These are phyloP conservation scores for Clathrospora elynae DNA, from an alignment of 2,329 filamentous ascomycete species.

Conservation along the genomic window DNA sequence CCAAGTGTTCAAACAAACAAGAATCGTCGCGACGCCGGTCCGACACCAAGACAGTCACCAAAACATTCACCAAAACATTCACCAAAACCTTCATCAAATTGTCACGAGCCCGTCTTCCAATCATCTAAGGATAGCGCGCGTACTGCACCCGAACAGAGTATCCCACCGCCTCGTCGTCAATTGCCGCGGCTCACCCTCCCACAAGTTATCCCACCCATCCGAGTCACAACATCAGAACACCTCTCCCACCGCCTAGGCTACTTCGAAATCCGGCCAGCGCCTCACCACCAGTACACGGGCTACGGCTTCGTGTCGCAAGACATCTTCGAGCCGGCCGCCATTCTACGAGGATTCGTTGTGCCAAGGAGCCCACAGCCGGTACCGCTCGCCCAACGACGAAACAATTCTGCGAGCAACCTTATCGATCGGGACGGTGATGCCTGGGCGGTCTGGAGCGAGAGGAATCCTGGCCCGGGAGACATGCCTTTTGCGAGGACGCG, in stretches of 20 bases:
- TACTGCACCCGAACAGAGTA: neutral
- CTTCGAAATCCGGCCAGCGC: constrained; percentile 4
- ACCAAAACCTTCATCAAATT: neutral
- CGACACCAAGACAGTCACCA: neutral
- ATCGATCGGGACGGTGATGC: constrained; percentile 13
- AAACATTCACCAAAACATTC: neutral
- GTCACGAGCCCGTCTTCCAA: neutral
- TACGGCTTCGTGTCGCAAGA: constrained; percentile 11
- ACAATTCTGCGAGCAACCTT: constrained; percentile 6
- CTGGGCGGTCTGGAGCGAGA: constrained; percentile 17
- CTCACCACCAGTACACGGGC: constrained; percentile 6
- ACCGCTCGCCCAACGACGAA: neutral
- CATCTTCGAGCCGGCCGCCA: constrained; percentile 6
- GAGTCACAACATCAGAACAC: neutral
- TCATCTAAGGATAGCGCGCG: neutral
- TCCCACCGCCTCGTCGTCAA: neutral
- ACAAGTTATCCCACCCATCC: constrained; percentile 3
- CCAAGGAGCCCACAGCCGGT: neutral
- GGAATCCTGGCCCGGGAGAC: neutral
- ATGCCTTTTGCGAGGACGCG: constrained; percentile 9
- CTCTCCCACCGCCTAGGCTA: neutral
- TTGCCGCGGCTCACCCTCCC: constrained; percentile 7
- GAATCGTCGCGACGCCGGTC: neutral
- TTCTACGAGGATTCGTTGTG: constrained; percentile 17
- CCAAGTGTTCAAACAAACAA: neutral